A percentile compares a stretch with the other conserved stretches of the same genome.
These are phyloP conservation scores for Pseudocercospora fijiensis DNA, from an alignment of 2,329 filamentous ascomycete species.

Conservation along the genomic window DNA sequence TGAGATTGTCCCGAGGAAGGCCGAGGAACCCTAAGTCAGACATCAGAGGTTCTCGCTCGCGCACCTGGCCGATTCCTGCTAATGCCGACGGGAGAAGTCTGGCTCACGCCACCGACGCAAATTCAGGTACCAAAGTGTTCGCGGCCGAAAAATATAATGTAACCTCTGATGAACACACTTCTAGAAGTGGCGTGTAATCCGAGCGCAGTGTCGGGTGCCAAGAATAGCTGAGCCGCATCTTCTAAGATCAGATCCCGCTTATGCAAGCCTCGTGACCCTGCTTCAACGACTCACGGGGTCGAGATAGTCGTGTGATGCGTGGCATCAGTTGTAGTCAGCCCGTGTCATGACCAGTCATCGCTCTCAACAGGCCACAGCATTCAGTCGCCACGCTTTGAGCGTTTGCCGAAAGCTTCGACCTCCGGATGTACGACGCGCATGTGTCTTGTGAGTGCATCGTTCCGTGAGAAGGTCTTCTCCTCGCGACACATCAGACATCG, in stretches of 20 bases:
- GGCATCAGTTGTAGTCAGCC: constrained; percentile 1
- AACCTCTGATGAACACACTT: neutral
- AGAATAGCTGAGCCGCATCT: constrained; percentile 15
- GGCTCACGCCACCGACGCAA: constrained; percentile 4
- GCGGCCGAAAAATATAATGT: constrained; percentile 5
- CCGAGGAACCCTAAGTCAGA: neutral
- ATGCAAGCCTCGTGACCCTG: constrained; percentile 8
- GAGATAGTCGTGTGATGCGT: neutral
- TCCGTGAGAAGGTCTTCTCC: constrained; percentile 94
- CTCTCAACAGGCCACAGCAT: neutral
- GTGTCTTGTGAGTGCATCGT: constrained; percentile 89
- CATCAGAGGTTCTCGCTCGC: neutral
- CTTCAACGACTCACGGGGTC: neutral
- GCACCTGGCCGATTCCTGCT: constrained; percentile 2
- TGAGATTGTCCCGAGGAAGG: neutral
- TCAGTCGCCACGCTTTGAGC: constrained; percentile 42
- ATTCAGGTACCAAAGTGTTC: neutral
- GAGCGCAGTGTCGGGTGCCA: neutral
- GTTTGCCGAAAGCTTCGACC: constrained; percentile 73
- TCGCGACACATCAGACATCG: constrained; percentile 90
- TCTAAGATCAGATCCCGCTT: constrained; percentile 14
- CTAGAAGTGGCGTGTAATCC: neutral
- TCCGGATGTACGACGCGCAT: constrained; percentile 94
- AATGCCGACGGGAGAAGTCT: constrained; percentile 1
- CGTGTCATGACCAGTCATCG: neutral